phyloP scores from a whole-genome alignment of 257 asterid species.

The Rhazya stricta region DNA sequence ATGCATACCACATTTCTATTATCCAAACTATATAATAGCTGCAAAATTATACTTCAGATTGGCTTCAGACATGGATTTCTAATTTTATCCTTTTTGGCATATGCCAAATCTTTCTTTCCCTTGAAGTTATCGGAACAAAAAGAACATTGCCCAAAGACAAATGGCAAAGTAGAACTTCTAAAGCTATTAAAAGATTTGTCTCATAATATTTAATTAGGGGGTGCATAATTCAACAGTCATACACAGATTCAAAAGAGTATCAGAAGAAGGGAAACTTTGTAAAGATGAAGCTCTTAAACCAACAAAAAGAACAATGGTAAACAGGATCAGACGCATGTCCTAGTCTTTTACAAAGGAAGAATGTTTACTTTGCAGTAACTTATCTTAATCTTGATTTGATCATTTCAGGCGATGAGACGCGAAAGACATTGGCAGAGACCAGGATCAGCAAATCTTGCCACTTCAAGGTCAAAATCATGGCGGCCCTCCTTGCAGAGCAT shows the following conservation, averaged over 20 bases:
- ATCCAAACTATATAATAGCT: not conserved
- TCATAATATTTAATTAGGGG: not conserved
- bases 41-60: not conserved
- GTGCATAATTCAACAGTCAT: not conserved
- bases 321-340: conserved; percentile 2
- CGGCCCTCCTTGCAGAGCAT: conserved; percentile 13
- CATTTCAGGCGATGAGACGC: conserved; percentile 1
- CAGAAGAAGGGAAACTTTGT: not conserved
- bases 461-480: conserved; percentile 16
- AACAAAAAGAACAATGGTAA: not conserved
- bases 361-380: not conserved
- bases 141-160: not conserved
- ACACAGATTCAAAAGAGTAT: not conserved
- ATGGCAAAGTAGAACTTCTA: not conserved
- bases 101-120: not conserved
- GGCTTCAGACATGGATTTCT: conserved; percentile 3
- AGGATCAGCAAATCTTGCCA: not conserved
- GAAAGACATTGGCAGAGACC: conserved; percentile 3
- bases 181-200: not conserved
- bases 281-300: not conserved
- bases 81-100: not conserved
- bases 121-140: not conserved
- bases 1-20: not conserved
- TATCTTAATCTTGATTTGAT: not conserved
- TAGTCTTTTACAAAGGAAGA: not conserved